phyloP scores from a whole-genome alignment of 129 eudicot genomes.

The Heracleum sosnowskyi region DNA sequence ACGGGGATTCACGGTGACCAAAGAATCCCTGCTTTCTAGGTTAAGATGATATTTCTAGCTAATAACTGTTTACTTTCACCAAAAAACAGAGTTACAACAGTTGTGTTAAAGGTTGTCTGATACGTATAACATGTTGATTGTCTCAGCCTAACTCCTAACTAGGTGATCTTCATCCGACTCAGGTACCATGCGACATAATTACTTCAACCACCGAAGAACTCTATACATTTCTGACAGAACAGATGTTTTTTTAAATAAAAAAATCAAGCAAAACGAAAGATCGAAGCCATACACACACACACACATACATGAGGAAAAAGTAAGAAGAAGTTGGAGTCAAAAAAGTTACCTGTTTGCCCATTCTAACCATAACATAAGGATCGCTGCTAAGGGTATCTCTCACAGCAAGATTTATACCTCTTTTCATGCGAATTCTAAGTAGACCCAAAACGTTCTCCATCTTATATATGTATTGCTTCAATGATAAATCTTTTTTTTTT shows the following conservation, averaged over 20 bases:
- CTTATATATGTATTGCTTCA: neutral
- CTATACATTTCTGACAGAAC: too few species aligned
- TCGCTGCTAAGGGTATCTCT: constrained; percentile 68
- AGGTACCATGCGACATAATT: neutral
- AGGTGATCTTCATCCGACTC: neutral
- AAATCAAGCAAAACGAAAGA: too few species aligned
- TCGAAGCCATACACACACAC: too few species aligned
- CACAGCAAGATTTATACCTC: constrained; percentile 65
- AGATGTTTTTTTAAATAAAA: too few species aligned
- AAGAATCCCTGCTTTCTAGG: too few species aligned
- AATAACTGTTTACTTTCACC: neutral
- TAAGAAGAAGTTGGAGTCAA: neutral
- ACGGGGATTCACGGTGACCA: too few species aligned
- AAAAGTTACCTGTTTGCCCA: constrained; percentile 51
- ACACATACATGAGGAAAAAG: too few species aligned
- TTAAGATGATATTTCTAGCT: neutral
- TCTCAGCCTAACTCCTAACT: neutral
- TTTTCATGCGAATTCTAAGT: constrained; percentile 44
- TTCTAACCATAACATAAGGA: constrained; percentile 58
- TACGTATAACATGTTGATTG: too few species aligned
- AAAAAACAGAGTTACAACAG: neutral
- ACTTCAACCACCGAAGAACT: too few species aligned
- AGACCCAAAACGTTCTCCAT: constrained; percentile 58
- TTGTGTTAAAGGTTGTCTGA: neutral
- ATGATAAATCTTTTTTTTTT: neutral